phyloP scores from a whole-genome alignment of 345 rosid genomes.

The Eutrema heterophyllum region DNA sequence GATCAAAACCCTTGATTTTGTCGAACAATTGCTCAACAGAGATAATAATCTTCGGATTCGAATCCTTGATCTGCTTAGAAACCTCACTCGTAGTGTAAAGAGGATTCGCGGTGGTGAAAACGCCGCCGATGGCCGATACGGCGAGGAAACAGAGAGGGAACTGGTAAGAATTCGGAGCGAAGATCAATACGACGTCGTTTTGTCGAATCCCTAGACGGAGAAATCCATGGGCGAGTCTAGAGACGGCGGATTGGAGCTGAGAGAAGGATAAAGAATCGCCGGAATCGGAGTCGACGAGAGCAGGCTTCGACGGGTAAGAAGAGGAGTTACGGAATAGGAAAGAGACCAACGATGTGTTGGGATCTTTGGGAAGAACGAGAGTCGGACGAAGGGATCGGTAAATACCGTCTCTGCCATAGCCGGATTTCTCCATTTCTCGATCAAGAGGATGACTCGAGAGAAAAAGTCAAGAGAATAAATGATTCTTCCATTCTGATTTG shows the following conservation, averaged over 20 bases:
- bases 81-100: conserved; percentile 54
- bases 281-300: conserved; percentile 66
- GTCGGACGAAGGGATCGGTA: conserved; percentile 71
- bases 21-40: conserved; percentile 59
- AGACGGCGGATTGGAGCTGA: conserved; percentile 50
- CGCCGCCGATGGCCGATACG: conserved; percentile 55
- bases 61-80: conserved; percentile 63
- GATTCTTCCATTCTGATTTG: neutral
- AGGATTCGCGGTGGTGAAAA: conserved; percentile 75
- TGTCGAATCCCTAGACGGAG: conserved; percentile 57
- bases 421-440: conserved; percentile 68
- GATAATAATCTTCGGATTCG: conserved; percentile 59
- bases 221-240: conserved; percentile 60
- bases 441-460: neutral
- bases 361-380: conserved; percentile 50
- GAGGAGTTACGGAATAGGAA: conserved; percentile 55
- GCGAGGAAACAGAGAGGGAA: conserved; percentile 75
- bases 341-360: conserved; percentile 55
- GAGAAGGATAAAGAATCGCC: conserved; percentile 50
- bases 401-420: conserved; percentile 78
- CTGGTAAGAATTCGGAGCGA: conserved; percentile 77
- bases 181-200: conserved; percentile 62
- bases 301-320: conserved; percentile 54
- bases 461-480: too few relatives aligned
- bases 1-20: conserved; percentile 51